A percentile compares a stretch with the other conserved stretches of the same genome.
Conservation (phyloP, 495 filamentous ascomycete species). For the Penicillium steckii region DNA sequence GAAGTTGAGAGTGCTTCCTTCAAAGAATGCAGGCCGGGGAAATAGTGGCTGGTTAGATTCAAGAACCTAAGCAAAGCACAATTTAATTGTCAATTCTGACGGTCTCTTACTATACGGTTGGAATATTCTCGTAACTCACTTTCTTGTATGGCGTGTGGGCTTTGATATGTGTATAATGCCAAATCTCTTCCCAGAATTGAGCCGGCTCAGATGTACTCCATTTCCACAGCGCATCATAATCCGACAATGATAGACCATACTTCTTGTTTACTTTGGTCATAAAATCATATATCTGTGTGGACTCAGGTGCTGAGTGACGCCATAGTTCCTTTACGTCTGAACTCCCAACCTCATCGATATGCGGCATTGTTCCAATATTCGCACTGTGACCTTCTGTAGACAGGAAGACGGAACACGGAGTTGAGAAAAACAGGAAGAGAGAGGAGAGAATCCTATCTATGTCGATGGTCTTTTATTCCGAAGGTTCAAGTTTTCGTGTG, state of each 20-base stretch:
- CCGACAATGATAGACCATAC: conserved; percentile 57
- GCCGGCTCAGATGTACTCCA: conserved; percentile 81
- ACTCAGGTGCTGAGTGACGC: conserved; percentile 64
- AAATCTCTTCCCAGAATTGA: conserved; percentile 82
- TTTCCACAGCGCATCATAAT: conserved; percentile 69
- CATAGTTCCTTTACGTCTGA: conserved; percentile 56
- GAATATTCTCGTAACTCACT: conserved; percentile 40
- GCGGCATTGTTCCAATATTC: conserved; percentile 17
- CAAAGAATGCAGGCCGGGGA: conserved; percentile 82
- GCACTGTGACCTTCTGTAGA: not conserved
- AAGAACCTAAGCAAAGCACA: conserved; percentile 56
- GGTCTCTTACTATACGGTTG: too few relatives aligned
- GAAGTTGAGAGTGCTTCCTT: conserved; percentile 77
- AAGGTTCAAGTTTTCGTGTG: too few relatives aligned
- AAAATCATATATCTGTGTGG: conserved; percentile 70
- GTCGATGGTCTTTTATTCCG: too few relatives aligned
- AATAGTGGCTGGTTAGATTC: conserved; percentile 67
- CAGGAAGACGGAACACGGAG: not conserved
- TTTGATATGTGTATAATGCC: conserved; percentile 74
- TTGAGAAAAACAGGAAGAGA: not conserved
- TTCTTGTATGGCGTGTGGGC: conserved; percentile 61
- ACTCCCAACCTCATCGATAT: conserved; percentile 24
- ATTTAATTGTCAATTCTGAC: not conserved
- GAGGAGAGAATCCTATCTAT: too few relatives aligned
- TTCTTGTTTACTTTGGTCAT: conserved; percentile 66